Percentiles rank a stretch among this genome's conserved stretches.
phyloP scores from a whole-genome alignment of 2,329 filamentous ascomycete genomes.

The Fusarium floridanum region DNA sequence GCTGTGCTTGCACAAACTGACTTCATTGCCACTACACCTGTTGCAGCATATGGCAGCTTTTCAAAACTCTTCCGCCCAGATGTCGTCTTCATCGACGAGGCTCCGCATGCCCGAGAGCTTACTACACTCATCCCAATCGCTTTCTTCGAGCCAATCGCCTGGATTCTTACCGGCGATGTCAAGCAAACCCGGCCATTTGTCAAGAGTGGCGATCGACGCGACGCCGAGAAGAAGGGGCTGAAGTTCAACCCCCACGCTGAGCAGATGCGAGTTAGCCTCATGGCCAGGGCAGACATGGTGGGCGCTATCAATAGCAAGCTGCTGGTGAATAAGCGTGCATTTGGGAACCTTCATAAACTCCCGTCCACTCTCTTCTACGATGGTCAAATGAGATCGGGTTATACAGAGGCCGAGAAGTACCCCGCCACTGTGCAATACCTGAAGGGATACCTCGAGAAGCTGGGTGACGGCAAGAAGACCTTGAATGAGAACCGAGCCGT shows the following conservation, averaged over 20 bases:
- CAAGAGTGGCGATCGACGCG: conserved; percentile 42
- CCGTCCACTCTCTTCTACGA: conserved; percentile 59
- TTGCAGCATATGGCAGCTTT: conserved; percentile 56
- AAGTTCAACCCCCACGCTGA: conserved; percentile 50
- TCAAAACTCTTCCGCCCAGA: conserved; percentile 77
- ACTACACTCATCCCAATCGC: conserved; percentile 61
- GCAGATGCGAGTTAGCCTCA: conserved; percentile 53
- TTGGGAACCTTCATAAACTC: conserved; percentile 55
- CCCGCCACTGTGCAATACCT: conserved; percentile 47
- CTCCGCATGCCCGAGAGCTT: conserved; percentile 60
- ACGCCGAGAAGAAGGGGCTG: conserved; percentile 31
- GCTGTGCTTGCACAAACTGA: conserved; percentile 55
- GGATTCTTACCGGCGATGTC: conserved; percentile 62
- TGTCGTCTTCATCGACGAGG: conserved; percentile 87
- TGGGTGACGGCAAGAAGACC: conserved; percentile 31
- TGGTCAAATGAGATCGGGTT: conserved; percentile 53
- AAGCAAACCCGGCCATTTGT: conserved; percentile 60
- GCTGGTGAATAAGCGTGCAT: conserved; percentile 54
- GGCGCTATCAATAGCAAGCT: conserved; percentile 51
- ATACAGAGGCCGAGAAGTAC: conserved; percentile 39
- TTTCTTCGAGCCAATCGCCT: conserved; percentile 56
- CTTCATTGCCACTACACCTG: conserved; percentile 62
- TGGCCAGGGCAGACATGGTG: conserved; percentile 54
- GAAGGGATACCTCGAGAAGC: conserved; percentile 46
- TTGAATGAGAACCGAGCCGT: conserved; percentile 55